Base-by-base conservation (phyloP, 345 rosid species). In the Arabidopsis suecica region DNA sequence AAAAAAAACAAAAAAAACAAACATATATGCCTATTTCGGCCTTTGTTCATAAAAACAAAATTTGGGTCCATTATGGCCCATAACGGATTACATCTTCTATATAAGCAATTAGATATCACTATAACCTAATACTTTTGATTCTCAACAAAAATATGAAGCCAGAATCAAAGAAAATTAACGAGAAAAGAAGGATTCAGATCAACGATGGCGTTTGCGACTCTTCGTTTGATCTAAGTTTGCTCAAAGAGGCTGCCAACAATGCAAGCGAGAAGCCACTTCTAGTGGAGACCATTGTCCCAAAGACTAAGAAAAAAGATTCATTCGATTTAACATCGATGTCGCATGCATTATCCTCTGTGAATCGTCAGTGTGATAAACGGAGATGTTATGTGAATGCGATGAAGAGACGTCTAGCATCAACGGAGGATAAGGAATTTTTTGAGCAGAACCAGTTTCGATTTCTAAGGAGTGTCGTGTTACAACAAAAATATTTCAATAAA, bases 321-420 rank as follows among this genome's bases (percentile, higher is more conserved):
- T 48, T 71, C 33, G 67, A 71, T 36, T 48, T 71, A 9, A 70
- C 47, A 45, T 45, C 74, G 5, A 32, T 69, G 65, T 69, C 65
- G 3, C 56, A 45, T 6, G 49, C 49, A 45, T 45, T 45, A n/a
- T 6, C 20, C 2, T 45, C 20, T 45, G 49, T 45, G 49, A 14
- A 45, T 5, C 20, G 20, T 45, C 6, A 44, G 18, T 5, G 49
- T 44, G 49, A 44, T 14, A 44, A 0, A 44, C 5, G 1, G 20
- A n/a, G 20, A 14, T 1, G 1, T 44, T 14, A 1, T 5, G 5
- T 1, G 49, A 44, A 1, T 5, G 5, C 0, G 49, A 44, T 2
- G 49, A 13, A 1, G 8, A n/a, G 6, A 44, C 7, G 8, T 44
- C 1, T 13, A 2, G 14, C 1, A 37, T 7, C 40, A 40, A 3